Conservation (phyloP, 208 protist species). For the Strigomonas culicis region DNA sequence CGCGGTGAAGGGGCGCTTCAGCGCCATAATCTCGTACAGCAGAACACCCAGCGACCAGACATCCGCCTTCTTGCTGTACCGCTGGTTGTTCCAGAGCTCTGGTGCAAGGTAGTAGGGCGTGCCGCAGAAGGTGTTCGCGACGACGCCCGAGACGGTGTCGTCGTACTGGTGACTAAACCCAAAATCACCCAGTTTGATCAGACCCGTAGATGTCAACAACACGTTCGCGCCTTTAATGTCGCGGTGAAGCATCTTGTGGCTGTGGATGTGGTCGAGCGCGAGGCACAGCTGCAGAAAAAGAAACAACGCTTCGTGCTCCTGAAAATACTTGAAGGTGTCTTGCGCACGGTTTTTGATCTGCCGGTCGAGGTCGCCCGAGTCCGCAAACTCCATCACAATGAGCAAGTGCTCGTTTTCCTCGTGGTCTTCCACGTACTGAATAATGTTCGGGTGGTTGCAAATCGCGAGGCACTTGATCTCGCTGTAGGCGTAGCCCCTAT, state of each 20-base stretch:
- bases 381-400: slow-evolving; percentile 88
- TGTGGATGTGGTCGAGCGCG: slow-evolving; percentile 86
- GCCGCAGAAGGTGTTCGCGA: slow-evolving; percentile 79
- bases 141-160: slow-evolving; percentile 83
- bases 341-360: slow-evolving; percentile 67
- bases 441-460: slow-evolving; percentile 84
- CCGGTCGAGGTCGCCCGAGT: slow-evolving; percentile 80
- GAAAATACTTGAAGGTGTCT: slow-evolving; percentile 61
- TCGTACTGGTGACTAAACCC: slow-evolving; percentile 89
- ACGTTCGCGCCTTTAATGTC: slow-evolving; percentile 91
- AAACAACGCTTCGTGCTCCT: slow-evolving; percentile 84
- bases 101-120: slow-evolving; percentile 85
- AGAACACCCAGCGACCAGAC: slow-evolving; percentile 78
- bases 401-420: slow-evolving; percentile 76
- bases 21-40: slow-evolving; percentile 76
- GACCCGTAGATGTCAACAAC: slow-evolving; percentile 78
- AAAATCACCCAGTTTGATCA: slow-evolving; percentile 92
- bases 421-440: slow-evolving; percentile 82
- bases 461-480: slow-evolving; percentile 86
- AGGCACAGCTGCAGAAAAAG: slow-evolving; percentile 85
- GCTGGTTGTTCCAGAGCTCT: slow-evolving; percentile 87
- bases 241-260: slow-evolving; percentile 87
- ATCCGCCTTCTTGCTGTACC: slow-evolving; percentile 87
- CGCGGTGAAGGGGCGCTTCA: slow-evolving; percentile 75
- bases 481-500: slow-evolving; percentile 79